Conservation (phyloP, 108 stramenopile genomes). For the Epipyxis sp. region DNA sequence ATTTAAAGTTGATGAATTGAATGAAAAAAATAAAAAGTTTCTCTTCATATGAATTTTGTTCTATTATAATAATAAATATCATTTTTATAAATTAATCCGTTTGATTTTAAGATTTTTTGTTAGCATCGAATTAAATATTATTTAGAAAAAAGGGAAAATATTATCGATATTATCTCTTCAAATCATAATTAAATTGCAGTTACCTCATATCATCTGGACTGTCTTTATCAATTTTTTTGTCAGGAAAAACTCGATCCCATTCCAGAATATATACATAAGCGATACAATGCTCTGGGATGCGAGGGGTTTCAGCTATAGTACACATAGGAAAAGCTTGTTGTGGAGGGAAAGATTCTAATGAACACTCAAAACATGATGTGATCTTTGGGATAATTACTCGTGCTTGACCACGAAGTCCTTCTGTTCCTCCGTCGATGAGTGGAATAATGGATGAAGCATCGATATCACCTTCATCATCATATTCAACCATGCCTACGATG, state of each 20-base stretch:
- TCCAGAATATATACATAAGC: constrained; percentile 84
- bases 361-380: constrained; percentile 97
- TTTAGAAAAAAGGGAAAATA: too few species aligned
- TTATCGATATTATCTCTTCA: too few species aligned
- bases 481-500: constrained; percentile 69
- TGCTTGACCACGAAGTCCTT: constrained; percentile 96
- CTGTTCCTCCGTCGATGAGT: constrained; percentile 97
- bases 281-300: constrained; percentile 97
- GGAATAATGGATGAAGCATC: constrained; percentile 80
- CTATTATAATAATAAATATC: too few species aligned
- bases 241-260: constrained; percentile 74
- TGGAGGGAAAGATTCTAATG: constrained; percentile 91
- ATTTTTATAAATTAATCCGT: too few species aligned
- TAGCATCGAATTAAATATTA: too few species aligned
- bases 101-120: too few species aligned
- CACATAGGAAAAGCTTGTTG: constrained; percentile 85
- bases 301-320: constrained; percentile 98
- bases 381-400: constrained; percentile 91
- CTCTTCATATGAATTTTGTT: too few species aligned
- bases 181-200: too few species aligned
- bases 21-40: too few species aligned
- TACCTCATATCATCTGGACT: constrained; percentile 38
- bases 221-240: constrained; percentile 19
- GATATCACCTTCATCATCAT: constrained; percentile 86
- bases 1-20: too few species aligned